Evolutionary conservation across 169 alveolate species (phyloP).

Genomic region (Cryptosporidium muris): DNA sequence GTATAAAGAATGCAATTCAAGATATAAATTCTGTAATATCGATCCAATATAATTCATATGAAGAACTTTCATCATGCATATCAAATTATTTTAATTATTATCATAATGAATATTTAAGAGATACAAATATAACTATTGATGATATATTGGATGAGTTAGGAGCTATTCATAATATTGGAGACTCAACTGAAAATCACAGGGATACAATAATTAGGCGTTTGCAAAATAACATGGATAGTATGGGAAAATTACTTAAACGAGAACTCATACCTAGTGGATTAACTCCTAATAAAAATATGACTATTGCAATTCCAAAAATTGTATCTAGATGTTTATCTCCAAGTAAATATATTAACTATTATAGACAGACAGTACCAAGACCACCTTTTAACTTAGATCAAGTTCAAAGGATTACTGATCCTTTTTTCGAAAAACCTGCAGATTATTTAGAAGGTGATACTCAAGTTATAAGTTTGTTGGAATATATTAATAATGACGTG

Average conservation of each 20-base stretch:
- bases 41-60: slow-evolving; percentile 30
- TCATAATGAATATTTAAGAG: not conserved
- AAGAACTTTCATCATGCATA: slow-evolving; percentile 25
- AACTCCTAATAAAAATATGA: slow-evolving; percentile 47
- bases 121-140: not conserved
- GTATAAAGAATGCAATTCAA: slow-evolving; percentile 16
- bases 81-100: slow-evolving; percentile 15
- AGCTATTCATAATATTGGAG: not conserved
- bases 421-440: slow-evolving; percentile 1
- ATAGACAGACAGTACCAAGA: slow-evolving; percentile 17
- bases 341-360: slow-evolving; percentile 35
- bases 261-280: not conserved
- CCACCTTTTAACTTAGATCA: slow-evolving; percentile 45
- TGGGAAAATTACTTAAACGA: slow-evolving; percentile 10
- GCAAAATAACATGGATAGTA: not conserved
- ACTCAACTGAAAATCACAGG: not conserved
- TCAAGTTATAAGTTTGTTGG: not conserved
- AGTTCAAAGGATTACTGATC: slow-evolving; percentile 42
- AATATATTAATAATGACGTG: not conserved
- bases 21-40: slow-evolving; percentile 16
- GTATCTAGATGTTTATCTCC: slow-evolving; percentile 55
- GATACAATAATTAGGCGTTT: not conserved
- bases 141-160: not conserved
- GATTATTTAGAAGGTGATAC: not conserved
- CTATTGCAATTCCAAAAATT: slow-evolving; percentile 11